Percentiles rank a stretch among this genome's conserved stretches.
phyloP scores from a whole-genome alignment of 768 basidiomycete genomes.

The Leccinum incarnatum region DNA sequence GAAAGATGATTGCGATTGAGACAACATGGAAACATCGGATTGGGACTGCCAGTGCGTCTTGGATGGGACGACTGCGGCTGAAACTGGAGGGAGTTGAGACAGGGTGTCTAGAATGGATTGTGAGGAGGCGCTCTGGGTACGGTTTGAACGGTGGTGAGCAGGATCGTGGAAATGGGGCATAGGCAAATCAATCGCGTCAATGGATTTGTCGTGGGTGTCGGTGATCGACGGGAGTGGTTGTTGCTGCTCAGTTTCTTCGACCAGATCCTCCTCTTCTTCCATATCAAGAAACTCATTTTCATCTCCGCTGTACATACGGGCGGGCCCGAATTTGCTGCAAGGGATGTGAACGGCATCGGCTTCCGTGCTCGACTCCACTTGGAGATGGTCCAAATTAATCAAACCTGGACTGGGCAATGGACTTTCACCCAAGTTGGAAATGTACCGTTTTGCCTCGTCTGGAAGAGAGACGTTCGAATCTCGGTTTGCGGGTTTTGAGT shows the following conservation, averaged over 20 bases:
- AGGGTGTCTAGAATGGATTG: conserved; percentile 13
- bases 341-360: conserved; percentile 1
- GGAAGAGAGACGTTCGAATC: conserved; percentile 71
- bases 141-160: conserved; percentile 8
- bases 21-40: conserved; percentile 18
- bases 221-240: conserved; percentile 7
- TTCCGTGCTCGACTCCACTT: background rate
- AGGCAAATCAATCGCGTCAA: conserved; percentile 52
- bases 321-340: conserved; percentile 11
- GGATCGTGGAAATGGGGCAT: conserved; percentile 39
- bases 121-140: conserved; percentile 8
- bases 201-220: conserved; percentile 30
- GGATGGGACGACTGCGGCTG: conserved; percentile 18
- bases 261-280: conserved; percentile 35
- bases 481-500: conserved; percentile 44
- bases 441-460: conserved; percentile 74
- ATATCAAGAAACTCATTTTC: conserved; percentile 66
- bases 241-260: conserved; percentile 16
- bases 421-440: conserved; percentile 64
- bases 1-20: conserved; percentile 24
- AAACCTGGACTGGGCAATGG: conserved; percentile 51
- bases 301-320: conserved; percentile 23
- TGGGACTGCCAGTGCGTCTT: conserved; percentile 25
- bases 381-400: background rate
- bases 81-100: conserved; percentile 16